These are phyloP conservation scores for Limtongia smithiae DNA, from an alignment of 805 yeast species.

Conservation along the genomic window DNA sequence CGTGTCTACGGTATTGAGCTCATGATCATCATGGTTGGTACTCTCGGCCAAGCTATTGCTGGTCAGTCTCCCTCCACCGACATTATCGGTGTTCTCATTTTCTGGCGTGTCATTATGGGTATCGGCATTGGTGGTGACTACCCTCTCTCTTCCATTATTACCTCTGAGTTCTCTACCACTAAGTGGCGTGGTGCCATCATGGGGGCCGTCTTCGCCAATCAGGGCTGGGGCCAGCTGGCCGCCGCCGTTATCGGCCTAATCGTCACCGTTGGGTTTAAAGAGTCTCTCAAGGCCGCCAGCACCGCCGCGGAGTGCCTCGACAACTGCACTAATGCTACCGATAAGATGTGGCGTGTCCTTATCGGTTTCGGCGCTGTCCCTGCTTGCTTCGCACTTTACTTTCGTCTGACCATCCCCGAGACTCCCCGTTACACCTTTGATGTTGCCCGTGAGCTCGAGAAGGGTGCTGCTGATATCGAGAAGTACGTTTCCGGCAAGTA, in stretches of 20 bases:
- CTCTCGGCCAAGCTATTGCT: slow-evolving; percentile 69
- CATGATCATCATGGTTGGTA: slow-evolving; percentile 76
- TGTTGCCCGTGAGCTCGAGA: slow-evolving; percentile 55
- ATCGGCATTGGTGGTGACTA: slow-evolving; percentile 98
- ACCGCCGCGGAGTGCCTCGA: slow-evolving; percentile 59
- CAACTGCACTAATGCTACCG: slow-evolving; percentile 71
- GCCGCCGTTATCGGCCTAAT: slow-evolving; percentile 83
- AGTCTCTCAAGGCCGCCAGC: slow-evolving; percentile 52
- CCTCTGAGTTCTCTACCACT: slow-evolving; percentile 89
- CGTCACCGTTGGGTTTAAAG: slow-evolving; percentile 73
- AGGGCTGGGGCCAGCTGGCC: slow-evolving; percentile 90
- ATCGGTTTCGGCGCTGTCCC: slow-evolving; percentile 90
- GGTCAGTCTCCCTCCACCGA: slow-evolving; percentile 50
- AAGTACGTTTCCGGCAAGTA: slow-evolving; percentile 49
- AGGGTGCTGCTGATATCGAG: slow-evolving; percentile 55
- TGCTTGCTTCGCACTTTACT: slow-evolving; percentile 75
- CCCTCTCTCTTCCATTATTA: slow-evolving; percentile 88
- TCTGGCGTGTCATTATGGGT: slow-evolving; percentile 85
- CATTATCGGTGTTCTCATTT: slow-evolving; percentile 61
- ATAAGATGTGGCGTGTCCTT: slow-evolving; percentile 91
- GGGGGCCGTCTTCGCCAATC: slow-evolving; percentile 95
- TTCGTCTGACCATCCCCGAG: slow-evolving; percentile 90
- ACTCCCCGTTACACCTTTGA: slow-evolving; percentile 89
- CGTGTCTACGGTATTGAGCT: slow-evolving; percentile 82
- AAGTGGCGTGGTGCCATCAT: slow-evolving; percentile 98